phyloP scores from a whole-genome alignment of 2,329 filamentous ascomycete genomes.

The Penicillium sp. region DNA sequence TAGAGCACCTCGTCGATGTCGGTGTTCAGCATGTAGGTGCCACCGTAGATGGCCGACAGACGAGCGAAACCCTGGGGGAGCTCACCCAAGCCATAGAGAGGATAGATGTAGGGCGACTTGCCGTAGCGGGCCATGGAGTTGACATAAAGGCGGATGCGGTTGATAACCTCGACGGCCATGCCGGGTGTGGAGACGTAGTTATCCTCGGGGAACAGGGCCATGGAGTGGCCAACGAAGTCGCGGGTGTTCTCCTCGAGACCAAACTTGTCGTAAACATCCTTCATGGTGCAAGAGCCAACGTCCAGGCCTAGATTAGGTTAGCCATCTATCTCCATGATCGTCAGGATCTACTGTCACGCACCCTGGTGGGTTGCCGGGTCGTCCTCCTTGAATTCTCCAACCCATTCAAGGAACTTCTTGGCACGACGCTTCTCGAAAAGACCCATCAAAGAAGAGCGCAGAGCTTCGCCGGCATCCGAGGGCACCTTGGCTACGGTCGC shows the following conservation, averaged over 20 bases:
- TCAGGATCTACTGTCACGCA: slow-evolving; percentile 41
- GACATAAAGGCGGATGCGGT: slow-evolving; percentile 91
- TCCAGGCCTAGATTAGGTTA: slow-evolving; percentile 61
- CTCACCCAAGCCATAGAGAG: slow-evolving; percentile 92
- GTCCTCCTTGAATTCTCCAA: slow-evolving; percentile 76
- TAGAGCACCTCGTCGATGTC: slow-evolving; percentile 84
- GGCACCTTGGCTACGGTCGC: slow-evolving; percentile 96
- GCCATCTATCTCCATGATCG: slow-evolving; percentile 1
- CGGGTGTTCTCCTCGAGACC: slow-evolving; percentile 81
- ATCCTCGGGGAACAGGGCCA: slow-evolving; percentile 92
- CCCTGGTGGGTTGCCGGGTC: slow-evolving; percentile 86
- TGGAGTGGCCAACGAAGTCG: slow-evolving; percentile 96
- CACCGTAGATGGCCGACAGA: slow-evolving; percentile 95
- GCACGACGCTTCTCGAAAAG: slow-evolving; percentile 96
- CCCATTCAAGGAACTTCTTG: slow-evolving; percentile 94
- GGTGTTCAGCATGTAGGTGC: slow-evolving; percentile 99
- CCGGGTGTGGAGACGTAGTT: slow-evolving; percentile 72
- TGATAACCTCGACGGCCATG: slow-evolving; percentile 74
- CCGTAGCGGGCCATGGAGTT: slow-evolving; percentile 97
- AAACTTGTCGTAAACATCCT: slow-evolving; percentile 98
- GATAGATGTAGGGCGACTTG: slow-evolving; percentile 99
- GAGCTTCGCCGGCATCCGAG: slow-evolving; percentile 82
- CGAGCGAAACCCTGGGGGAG: slow-evolving; percentile 96
- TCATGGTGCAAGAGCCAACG: slow-evolving; percentile 77
- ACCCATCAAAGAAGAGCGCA: slow-evolving; percentile 91